A percentile compares a stretch with the other conserved stretches of the same genome.
phyloP scores from a whole-genome alignment of 2,329 filamentous ascomycete species.

The Paramyrothecium roridum region DNA sequence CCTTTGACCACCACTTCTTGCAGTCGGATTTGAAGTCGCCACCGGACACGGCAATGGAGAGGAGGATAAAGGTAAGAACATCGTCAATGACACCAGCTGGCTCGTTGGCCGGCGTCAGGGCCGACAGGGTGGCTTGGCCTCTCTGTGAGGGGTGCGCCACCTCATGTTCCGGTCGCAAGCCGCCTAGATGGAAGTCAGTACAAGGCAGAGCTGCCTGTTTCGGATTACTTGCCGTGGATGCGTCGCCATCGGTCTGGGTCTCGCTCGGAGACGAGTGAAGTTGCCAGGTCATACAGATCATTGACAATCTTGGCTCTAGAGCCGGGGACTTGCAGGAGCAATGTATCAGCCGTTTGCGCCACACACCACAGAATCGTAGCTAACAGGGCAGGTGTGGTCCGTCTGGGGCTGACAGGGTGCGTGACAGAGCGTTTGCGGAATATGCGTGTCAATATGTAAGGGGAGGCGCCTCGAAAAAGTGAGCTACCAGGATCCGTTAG shows the following conservation, averaged over 20 bases:
- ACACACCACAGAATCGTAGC: conserved; percentile 45
- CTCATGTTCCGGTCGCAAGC: conserved; percentile 28
- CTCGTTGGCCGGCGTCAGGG: conserved; percentile 28
- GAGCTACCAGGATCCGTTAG: conserved; percentile 41
- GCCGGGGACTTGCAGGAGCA: conserved; percentile 35
- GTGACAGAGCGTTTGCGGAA: conserved; percentile 41
- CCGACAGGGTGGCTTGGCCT: conserved; percentile 18
- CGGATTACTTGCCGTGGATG: conserved; percentile 22
- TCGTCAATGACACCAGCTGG: conserved; percentile 34
- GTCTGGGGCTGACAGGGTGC: conserved; percentile 34
- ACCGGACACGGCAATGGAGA: conserved; percentile 43
- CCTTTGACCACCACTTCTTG: conserved; percentile 44
- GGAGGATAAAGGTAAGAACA: conserved; percentile 40
- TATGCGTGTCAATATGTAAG: conserved; percentile 44
- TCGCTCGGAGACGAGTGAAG: conserved; percentile 26
- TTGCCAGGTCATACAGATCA: conserved; percentile 32
- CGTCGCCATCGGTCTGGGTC: conserved; percentile 34
- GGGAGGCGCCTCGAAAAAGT: conserved; percentile 39
- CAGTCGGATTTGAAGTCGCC: conserved; percentile 46
- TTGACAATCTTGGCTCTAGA: conserved; percentile 35
- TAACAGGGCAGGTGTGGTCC: conserved; percentile 39
- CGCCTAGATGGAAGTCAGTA: conserved; percentile 14
- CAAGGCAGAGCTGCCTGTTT: not conserved
- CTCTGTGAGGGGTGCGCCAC: conserved; percentile 18
- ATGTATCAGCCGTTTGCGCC: conserved; percentile 43